Evolutionary conservation across 2,329 filamentous ascomycete genomes (phyloP).

Genomic region (Fusarium penzigii): DNA sequence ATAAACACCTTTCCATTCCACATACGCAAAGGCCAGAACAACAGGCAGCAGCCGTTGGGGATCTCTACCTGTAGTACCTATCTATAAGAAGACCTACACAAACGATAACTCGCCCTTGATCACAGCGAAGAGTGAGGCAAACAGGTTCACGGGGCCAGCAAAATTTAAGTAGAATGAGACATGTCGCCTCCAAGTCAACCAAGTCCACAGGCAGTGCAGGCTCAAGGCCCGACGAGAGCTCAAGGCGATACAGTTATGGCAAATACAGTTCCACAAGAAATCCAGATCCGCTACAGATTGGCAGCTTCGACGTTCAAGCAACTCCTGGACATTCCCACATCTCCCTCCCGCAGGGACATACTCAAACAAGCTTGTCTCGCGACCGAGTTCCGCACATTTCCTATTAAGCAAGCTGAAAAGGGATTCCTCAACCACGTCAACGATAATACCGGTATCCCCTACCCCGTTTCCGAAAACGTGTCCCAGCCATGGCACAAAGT

Average conservation of each 20-base stretch:
- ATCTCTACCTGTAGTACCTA: constrained; percentile 36
- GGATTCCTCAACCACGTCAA: constrained; percentile 42
- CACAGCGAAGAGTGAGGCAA: too few relatives aligned
- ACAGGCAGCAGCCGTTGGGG: too few relatives aligned
- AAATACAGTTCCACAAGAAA: constrained; percentile 22
- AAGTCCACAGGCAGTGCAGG: neutral
- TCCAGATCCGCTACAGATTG: constrained; percentile 38
- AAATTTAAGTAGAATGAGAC: neutral
- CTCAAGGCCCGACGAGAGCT: neutral
- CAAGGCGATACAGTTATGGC: neutral
- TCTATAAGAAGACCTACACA: constrained; percentile 42
- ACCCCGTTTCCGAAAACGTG: constrained; percentile 43
- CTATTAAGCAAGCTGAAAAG: constrained; percentile 36
- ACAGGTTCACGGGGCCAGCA: neutral
- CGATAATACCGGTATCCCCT: constrained; percentile 39
- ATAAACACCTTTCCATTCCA: too few relatives aligned
- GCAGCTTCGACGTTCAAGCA: constrained; percentile 34
- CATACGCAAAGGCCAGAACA: too few relatives aligned
- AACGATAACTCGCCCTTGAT: too few relatives aligned
- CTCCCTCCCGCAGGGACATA: constrained; percentile 34
- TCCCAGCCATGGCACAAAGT: constrained; percentile 70
- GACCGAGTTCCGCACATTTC: constrained; percentile 40
- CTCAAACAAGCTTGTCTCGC: constrained; percentile 41
- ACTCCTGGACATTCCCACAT: constrained; percentile 27
- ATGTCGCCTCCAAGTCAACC: neutral